Base-by-base conservation (phyloP, 495 filamentous ascomycete species). In the Entonaema liquescens region DNA sequence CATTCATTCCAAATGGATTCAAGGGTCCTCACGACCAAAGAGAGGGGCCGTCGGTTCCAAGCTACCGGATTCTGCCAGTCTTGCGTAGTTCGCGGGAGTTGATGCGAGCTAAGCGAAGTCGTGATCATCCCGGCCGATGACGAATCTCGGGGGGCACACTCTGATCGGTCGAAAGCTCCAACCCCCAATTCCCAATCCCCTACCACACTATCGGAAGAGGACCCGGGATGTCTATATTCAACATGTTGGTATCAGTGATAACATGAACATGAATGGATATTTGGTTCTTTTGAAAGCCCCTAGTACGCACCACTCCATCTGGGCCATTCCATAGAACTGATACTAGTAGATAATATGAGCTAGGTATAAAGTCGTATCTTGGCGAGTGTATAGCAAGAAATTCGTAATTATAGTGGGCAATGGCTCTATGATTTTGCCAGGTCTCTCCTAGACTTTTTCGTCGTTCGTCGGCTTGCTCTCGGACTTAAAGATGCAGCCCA, bases 91-190 rank as follows among this genome's bases (percentile, higher is more conserved):
- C 15, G 50, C 29, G 49, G 49, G 59, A 28, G 31, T 38, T 59
- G 26, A 25, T 56, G 56, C 52, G 52, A 63, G 63, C 58, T 64
- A 67, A 54, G 63, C 58, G 35, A 67, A 72, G 64, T 72, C 70
- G 70, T 65, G 70, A 72, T 72, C 70, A 72, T 72, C 70, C 70
- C 38, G 31, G 55, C 70, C 59, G 60, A 72, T 72, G 70, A 58
- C 70, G 70, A 72, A 72, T 72, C 25, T 63, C 59, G 64, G 65
- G 19, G 54, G 23, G 42, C 47, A n/a, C 64, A 31, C 21, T 60
- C 55, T 65, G 42, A 72, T 64, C 70, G 65, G 70, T 68, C 59
- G 60, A 71, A 21, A 60, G 25, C 58, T 23, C 55, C 23, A n/a
- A 59, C 15, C 38, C 36, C 55, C 31, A n/a, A 59, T 15, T 33